phyloP scores from a whole-genome alignment of 1,284 basidiomycete species.

The Heterobasidion occidentale region DNA sequence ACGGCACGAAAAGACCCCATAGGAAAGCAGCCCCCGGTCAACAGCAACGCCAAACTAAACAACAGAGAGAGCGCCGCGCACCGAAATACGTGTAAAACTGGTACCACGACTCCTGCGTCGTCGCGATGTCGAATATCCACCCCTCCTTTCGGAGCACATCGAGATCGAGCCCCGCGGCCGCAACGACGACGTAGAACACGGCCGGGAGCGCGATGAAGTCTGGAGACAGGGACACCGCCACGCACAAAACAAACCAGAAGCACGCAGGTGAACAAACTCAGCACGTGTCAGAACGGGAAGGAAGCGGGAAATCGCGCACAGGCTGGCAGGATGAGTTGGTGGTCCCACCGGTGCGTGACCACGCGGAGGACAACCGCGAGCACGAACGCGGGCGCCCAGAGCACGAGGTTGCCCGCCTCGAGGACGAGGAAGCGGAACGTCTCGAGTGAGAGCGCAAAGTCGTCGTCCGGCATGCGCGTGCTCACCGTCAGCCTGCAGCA shows the following conservation, averaged over 20 bases:
- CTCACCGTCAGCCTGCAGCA: slow-evolving; percentile 68
- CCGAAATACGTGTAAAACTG: slow-evolving; percentile 74
- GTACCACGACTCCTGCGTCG: slow-evolving; percentile 66
- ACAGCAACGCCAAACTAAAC: neutral
- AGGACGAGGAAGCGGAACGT: slow-evolving; percentile 60
- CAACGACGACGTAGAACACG: slow-evolving; percentile 79
- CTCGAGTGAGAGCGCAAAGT: slow-evolving; percentile 62
- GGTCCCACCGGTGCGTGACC: slow-evolving; percentile 76
- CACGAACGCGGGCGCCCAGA: slow-evolving; percentile 73
- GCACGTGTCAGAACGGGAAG: neutral
- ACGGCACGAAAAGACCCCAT: neutral
- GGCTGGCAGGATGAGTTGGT: slow-evolving; percentile 88
- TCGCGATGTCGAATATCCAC: slow-evolving; percentile 87
- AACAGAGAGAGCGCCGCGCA: slow-evolving; percentile 25
- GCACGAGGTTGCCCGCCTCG: slow-evolving; percentile 49
- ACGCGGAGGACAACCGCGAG: slow-evolving; percentile 77
- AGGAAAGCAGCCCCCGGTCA: neutral
- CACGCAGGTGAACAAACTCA: neutral
- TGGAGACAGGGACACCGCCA: slow-evolving; percentile 16
- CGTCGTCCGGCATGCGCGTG: slow-evolving; percentile 77
- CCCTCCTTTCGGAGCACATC: slow-evolving; percentile 54
- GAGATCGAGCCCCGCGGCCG: slow-evolving; percentile 58
- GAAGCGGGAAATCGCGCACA: slow-evolving; percentile 42
- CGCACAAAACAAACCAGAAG: no score
- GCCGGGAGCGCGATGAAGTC: slow-evolving; percentile 83